phyloP scores from a whole-genome alignment of 2,329 filamentous ascomycete species.

The Cucurbitaria berberidis region DNA sequence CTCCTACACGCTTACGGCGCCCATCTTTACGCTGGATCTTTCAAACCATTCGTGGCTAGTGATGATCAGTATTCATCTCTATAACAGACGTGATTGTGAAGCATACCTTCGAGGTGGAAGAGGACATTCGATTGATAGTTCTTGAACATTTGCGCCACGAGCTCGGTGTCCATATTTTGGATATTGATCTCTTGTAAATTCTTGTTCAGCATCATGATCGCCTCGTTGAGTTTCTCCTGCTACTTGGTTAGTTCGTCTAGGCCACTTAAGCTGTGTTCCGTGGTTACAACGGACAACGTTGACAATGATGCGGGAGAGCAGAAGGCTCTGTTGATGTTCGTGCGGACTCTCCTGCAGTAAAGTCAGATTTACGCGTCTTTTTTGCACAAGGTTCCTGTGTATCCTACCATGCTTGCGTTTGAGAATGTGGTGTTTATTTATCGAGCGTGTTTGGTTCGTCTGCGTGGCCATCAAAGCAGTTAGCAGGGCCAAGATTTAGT shows the following conservation, averaged over 20 bases:
- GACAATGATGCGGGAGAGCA: conserved; percentile 93
- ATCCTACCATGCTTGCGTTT: conserved; percentile 35
- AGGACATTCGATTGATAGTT: conserved; percentile 98
- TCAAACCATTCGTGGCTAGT: conserved; percentile 81
- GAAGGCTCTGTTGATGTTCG: conserved; percentile 93
- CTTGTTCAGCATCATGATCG: conserved; percentile 90
- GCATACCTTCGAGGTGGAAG: conserved; percentile 91
- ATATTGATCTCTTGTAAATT: conserved; percentile 95
- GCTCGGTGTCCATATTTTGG: conserved; percentile 97
- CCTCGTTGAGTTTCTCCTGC: conserved; percentile 96
- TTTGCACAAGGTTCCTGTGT: neutral
- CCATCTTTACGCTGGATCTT: conserved; percentile 70
- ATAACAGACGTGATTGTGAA: neutral
- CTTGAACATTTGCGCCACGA: conserved; percentile 99
- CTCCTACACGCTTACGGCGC: neutral
- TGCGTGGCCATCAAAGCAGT: conserved; percentile 23
- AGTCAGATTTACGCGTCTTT: conserved; percentile 17
- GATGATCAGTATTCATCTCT: neutral
- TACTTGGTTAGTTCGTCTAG: conserved; percentile 4
- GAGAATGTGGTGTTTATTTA: conserved; percentile 3
- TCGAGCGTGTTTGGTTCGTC: conserved; percentile 28
- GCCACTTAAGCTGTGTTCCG: neutral
- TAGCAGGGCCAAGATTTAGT: conserved; percentile 19
- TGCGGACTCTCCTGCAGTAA: conserved; percentile 81
- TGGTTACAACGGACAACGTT: conserved; percentile 78